Conservation (phyloP, 2,329 filamentous ascomycete genomes). For the Phoma sp. region DNA sequence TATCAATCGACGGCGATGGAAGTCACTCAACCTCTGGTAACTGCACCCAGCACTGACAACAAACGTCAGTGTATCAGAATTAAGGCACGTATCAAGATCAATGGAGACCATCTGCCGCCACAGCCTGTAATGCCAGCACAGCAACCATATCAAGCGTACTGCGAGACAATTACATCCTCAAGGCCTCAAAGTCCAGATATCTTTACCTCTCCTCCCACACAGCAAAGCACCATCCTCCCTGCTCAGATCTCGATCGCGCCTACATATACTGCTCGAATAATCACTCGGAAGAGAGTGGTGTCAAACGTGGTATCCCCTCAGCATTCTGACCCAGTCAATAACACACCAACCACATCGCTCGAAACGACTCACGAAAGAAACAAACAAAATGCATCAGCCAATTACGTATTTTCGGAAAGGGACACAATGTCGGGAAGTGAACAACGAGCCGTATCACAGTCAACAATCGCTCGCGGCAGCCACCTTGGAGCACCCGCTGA, state of each 20-base stretch:
- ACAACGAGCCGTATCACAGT: conserved; percentile 23
- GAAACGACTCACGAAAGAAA: conserved; percentile 4
- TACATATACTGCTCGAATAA: conserved; percentile 10
- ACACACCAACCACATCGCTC: neutral
- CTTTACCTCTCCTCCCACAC: conserved; percentile 15
- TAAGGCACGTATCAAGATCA: conserved; percentile 4
- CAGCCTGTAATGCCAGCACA: neutral
- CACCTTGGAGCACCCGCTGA: conserved; percentile 11
- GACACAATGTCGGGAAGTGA: conserved; percentile 6
- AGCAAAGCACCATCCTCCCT: neutral
- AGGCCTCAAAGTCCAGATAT: conserved; percentile 22
- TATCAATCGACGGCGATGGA: conserved; percentile 1
- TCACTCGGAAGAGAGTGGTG: neutral
- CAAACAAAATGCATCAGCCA: conserved; percentile 1
- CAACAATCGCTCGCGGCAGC: conserved; percentile 22
- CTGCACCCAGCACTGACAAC: neutral
- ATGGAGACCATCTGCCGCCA: conserved; percentile 3
- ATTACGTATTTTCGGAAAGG: neutral
- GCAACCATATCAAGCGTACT: conserved; percentile 29
- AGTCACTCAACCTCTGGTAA: neutral
- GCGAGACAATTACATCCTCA: conserved; percentile 27
- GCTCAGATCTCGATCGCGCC: neutral
- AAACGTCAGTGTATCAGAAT: conserved; percentile 8
- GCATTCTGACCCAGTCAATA: neutral
- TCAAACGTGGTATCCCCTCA: neutral